Base-by-base conservation (phyloP, 1,139 yeast genomes). In the Debaryomycetaceae sp. region DNA sequence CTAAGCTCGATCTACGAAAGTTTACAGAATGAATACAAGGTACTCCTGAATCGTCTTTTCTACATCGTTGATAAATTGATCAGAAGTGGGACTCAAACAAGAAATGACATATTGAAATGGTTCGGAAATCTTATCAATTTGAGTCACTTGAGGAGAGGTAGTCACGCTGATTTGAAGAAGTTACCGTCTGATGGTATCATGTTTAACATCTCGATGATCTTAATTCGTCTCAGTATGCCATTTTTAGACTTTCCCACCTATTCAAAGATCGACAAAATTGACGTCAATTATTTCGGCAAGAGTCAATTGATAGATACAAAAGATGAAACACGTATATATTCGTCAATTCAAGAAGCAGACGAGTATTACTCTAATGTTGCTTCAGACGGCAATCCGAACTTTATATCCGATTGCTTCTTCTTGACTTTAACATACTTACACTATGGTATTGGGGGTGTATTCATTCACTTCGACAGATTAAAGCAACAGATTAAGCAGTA, bases 91-190 rank as follows among this genome's bases (percentile, higher is more conserved):
- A 64, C 78, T 0, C 69, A 72, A 35, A 78, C 96, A 0, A 76
- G 98, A 51, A 68, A 67, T 36, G 81, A 70, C 39, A 60, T 91
- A 43, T 66, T 93, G 49, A 63, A 72, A 44, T 90, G 85, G 76
- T 81, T 91, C 62, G 86, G 86, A 2, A 76, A 75, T 36, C 75
- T 90, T 39, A 76, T 89, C 20, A 88, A 91, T 57, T 73, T 80
- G 47, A 90, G 91, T 60, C 97, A 91, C 65, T 77, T 88, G 56
- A 80, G 98, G 65, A 78, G 87, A 54, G 97, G 97, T 40, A 83
- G 87, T 53, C 96, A 87, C 62, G 87, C 93, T 4, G 84, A 87
- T 55, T 77, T 80, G 6, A 69, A 75, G 17, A 78, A 81, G 45
- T 70, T 87, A 42, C 82, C 96, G 1, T 75, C 89, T 6, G 91